These are phyloP conservation scores for Macrocybe sp. DNA, from an alignment of 1,284 basidiomycete species.

Conservation along the genomic window DNA sequence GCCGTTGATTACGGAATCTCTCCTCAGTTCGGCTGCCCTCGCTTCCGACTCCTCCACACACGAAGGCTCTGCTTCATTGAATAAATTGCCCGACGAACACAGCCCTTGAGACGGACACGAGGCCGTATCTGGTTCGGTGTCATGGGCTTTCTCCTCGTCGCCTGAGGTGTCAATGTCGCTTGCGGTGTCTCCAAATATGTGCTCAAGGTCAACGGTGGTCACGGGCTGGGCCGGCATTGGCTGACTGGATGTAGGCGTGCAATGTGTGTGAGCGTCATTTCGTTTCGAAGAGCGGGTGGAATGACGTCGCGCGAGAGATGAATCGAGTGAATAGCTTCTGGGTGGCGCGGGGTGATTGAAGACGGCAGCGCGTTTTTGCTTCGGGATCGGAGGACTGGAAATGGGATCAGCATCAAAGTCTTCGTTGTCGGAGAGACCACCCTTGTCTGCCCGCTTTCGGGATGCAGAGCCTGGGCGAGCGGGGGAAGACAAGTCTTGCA, in stretches of 20 bases:
- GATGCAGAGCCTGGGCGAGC: constrained; percentile 22
- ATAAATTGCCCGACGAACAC: too few relatives aligned
- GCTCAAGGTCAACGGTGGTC: too few relatives aligned
- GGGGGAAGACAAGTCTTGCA: constrained; percentile 64
- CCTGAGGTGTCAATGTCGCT: constrained; percentile 44
- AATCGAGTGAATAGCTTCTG: constrained; percentile 14
- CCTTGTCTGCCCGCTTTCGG: constrained; percentile 4
- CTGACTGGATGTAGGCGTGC: too few relatives aligned
- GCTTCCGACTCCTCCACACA: constrained; percentile 27
- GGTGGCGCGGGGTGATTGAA: constrained; percentile 3
- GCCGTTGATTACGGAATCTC: constrained; percentile 46
- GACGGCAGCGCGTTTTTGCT: constrained; percentile 10
- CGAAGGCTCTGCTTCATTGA: background rate
- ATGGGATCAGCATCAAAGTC: constrained; percentile 55
- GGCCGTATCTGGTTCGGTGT: too few relatives aligned
- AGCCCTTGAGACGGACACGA: too few relatives aligned
- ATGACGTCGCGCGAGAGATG: constrained; percentile 3
- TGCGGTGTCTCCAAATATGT: too few relatives aligned
- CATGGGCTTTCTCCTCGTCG: constrained; percentile 10
- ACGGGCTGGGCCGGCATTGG: too few relatives aligned
- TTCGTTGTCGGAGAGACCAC: constrained; percentile 16
- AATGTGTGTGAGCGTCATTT: background rate
- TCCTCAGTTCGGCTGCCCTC: constrained; percentile 25
- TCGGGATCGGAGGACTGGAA: constrained; percentile 50
- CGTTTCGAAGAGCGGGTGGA: background rate